These are phyloP conservation scores for Tuber microsphaerosporum DNA, from an alignment of 495 filamentous ascomycete genomes.

Conservation along the genomic window DNA sequence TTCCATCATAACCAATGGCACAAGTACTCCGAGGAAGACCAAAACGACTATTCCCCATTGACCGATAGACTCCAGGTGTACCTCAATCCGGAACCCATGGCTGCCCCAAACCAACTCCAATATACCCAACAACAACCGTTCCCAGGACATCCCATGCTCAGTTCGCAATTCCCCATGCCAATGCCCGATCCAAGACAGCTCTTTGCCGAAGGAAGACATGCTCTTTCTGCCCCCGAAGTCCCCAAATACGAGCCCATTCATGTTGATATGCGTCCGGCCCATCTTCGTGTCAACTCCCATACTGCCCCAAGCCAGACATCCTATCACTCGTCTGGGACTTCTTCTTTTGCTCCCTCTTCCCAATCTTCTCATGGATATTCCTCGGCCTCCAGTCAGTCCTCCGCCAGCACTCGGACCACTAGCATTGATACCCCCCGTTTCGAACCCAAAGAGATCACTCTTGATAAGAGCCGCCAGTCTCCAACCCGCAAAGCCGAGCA, in stretches of 20 bases:
- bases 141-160: conserved; percentile 20
- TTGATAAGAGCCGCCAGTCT: conserved; percentile 24
- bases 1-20: conserved; percentile 37
- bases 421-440: conserved; percentile 39
- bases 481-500: conserved; percentile 20
- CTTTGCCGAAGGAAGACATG: conserved; percentile 17
- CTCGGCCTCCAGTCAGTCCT: conserved; percentile 38
- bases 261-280: conserved; percentile 26
- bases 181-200: conserved; percentile 18
- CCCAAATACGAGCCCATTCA: conserved; percentile 23
- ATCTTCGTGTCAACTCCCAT: conserved; percentile 22
- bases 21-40: conserved; percentile 39
- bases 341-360: conserved; percentile 30
- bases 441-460: conserved; percentile 29
- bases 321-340: conserved; percentile 29
- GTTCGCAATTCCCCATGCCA: conserved; percentile 9
- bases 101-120: conserved; percentile 18
- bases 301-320: conserved; percentile 21
- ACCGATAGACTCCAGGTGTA: conserved; percentile 33
- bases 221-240: conserved; percentile 27
- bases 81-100: conserved; percentile 23
- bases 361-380: conserved; percentile 40
- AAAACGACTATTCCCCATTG: conserved; percentile 37
- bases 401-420: conserved; percentile 35
- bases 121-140: conserved; percentile 30